Percentiles rank a stretch among this genome's conserved stretches.
These are phyloP conservation scores for Aethionema arabicum DNA, from an alignment of 345 rosid genomes.

Conservation along the genomic window DNA sequence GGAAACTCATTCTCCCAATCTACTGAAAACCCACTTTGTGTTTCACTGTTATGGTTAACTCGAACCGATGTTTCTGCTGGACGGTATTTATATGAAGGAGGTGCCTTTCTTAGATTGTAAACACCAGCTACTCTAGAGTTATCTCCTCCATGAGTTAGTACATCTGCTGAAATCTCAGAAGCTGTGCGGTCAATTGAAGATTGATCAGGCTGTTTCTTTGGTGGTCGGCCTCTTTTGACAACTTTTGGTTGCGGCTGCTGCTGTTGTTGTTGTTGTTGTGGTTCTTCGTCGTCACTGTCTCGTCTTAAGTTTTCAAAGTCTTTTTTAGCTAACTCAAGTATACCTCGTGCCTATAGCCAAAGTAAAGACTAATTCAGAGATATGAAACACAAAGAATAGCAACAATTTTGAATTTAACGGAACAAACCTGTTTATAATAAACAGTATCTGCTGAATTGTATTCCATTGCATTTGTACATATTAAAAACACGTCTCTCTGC, in stretches of 20 bases:
- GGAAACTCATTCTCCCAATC: slow-evolving; percentile 98
- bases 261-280: slow-evolving; percentile 49
- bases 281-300: slow-evolving; percentile 87
- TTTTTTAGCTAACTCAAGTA: slow-evolving; percentile 88
- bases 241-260: slow-evolving; percentile 63
- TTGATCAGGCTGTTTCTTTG: slow-evolving; percentile 62
- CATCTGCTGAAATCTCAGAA: slow-evolving; percentile 65
- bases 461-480: slow-evolving; percentile 94
- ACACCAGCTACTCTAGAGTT: slow-evolving; percentile 44
- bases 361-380: slow-evolving; percentile 28
- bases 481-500: slow-evolving; percentile 84
- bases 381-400: slow-evolving; percentile 4
- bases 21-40: slow-evolving; percentile 48
- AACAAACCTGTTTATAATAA: slow-evolving; percentile 81
- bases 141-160: slow-evolving; percentile 65
- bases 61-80: slow-evolving; percentile 57
- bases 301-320: slow-evolving; percentile 89
- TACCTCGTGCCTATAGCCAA: slow-evolving; percentile 68
- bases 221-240: slow-evolving; percentile 43
- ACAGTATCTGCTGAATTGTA: slow-evolving; percentile 93
- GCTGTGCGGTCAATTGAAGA: slow-evolving; percentile 53
- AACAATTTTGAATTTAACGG: slow-evolving; percentile 16
- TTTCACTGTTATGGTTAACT: slow-evolving; percentile 54
- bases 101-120: slow-evolving; percentile 66
- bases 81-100: slow-evolving; percentile 46